Conservation (phyloP, 371 early-diverging fungal genomes). For the Globomyces sp. region DNA sequence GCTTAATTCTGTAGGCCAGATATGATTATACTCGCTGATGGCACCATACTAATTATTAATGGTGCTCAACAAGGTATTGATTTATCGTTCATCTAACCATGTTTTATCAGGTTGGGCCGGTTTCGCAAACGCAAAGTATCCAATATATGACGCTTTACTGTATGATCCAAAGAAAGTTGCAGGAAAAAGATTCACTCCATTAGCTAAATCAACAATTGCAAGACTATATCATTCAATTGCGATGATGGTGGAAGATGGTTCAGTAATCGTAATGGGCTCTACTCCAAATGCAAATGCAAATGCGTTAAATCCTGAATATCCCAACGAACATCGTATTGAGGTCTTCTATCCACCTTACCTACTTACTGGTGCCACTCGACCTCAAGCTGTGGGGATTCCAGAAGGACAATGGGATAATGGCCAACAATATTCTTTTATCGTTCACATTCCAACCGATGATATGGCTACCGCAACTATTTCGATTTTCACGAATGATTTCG, state of each 20-base stretch:
- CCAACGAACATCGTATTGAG: constrained; percentile 1
- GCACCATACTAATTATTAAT: not conserved
- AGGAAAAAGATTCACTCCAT: not conserved
- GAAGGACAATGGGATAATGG: not conserved
- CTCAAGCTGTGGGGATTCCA: not conserved
- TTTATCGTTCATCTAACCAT: no score
- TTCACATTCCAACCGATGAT: not conserved
- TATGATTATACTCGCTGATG: not conserved
- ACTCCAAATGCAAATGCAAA: constrained; percentile 2
- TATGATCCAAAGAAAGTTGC: not conserved
- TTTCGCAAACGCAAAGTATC: not conserved
- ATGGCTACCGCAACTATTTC: not conserved
- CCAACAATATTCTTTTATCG: not conserved
- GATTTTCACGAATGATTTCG: not conserved
- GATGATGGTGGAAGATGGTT: constrained; percentile 2
- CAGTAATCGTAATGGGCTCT: constrained; percentile 3
- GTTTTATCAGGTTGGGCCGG: not conserved
- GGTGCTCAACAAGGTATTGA: not conserved
- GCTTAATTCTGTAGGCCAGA: not conserved
- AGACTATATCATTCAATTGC: constrained; percentile 1
- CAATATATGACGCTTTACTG: not conserved
- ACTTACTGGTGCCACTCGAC: not conserved
- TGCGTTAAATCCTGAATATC: not conserved
- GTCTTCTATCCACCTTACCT: not conserved
- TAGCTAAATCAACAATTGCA: not conserved